These are phyloP conservation scores for Caryocar brasiliense DNA, from an alignment of 441 rosid genomes.

Conservation along the genomic window DNA sequence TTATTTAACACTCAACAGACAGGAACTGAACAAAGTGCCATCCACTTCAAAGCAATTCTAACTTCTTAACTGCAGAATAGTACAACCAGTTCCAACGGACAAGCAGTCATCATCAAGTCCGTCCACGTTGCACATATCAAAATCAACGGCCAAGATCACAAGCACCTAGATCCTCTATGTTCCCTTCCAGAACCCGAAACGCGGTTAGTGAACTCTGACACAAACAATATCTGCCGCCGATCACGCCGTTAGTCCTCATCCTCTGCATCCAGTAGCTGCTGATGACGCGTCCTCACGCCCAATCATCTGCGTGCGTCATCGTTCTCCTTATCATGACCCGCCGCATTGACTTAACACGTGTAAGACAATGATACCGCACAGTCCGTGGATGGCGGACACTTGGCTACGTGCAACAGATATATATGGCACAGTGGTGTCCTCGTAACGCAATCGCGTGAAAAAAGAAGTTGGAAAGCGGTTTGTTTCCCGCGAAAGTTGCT, in stretches of 20 bases:
- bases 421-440: neutral
- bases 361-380: neutral
- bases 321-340: neutral
- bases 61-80: too few relatives aligned
- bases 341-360: conserved; percentile 4
- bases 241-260: neutral
- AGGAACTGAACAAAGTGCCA: too few relatives aligned
- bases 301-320: neutral
- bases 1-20: too few relatives aligned
- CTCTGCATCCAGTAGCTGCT: neutral
- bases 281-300: conserved; percentile 2
- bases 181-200: too few relatives aligned
- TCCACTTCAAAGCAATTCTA: too few relatives aligned
- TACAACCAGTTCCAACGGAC: too few relatives aligned
- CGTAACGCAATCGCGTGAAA: neutral
- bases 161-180: too few relatives aligned
- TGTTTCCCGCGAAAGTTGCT: neutral
- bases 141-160: too few relatives aligned
- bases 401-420: neutral
- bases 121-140: too few relatives aligned
- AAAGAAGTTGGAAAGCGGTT: neutral
- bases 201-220: too few relatives aligned
- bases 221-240: too few relatives aligned
- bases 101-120: too few relatives aligned
- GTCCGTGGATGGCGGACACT: conserved; percentile 4